A percentile compares a stretch with the other conserved stretches of the same genome.
These are phyloP conservation scores for Musa itinerans DNA, from an alignment of 176 grass and related monocot genomes.

Conservation along the genomic window DNA sequence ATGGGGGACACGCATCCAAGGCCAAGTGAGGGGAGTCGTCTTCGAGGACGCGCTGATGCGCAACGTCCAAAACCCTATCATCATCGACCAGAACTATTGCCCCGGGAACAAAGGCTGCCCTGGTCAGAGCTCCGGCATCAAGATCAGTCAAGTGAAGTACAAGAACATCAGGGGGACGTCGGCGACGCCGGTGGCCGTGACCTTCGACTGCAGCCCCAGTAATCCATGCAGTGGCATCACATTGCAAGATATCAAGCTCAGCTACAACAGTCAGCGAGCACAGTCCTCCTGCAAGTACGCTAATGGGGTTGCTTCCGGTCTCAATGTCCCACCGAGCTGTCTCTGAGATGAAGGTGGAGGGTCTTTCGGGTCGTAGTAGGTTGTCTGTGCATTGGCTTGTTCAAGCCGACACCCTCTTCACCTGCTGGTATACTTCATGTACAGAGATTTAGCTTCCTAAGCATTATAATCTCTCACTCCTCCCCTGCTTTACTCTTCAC, in stretches of 20 bases:
- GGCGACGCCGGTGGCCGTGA: constrained; percentile 33
- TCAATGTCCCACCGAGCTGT: constrained; percentile 31
- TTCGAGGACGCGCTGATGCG: constrained; percentile 44
- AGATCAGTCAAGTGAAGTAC: constrained; percentile 29
- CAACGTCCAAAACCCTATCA: constrained; percentile 44
- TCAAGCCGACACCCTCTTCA: not conserved
- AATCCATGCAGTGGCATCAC: constrained; percentile 31
- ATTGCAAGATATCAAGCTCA: constrained; percentile 29
- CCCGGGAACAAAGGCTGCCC: constrained; percentile 41
- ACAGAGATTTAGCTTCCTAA: not conserved
- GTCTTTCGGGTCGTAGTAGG: not conserved
- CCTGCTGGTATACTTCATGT: not conserved
- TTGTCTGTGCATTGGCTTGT: constrained; percentile 7
- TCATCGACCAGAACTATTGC: constrained; percentile 56
- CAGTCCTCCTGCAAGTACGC: constrained; percentile 24
- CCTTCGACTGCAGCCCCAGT: constrained; percentile 26
- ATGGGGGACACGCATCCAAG: constrained; percentile 32
- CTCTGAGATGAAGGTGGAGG: constrained; percentile 6
- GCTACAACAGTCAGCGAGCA: constrained; percentile 6
- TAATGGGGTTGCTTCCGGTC: constrained; percentile 13
- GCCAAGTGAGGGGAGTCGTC: constrained; percentile 29
- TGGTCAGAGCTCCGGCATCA: constrained; percentile 28
- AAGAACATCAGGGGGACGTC: constrained; percentile 31
- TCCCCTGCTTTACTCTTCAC: too few species aligned
- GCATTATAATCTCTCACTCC: not conserved